These are phyloP conservation scores for Populus ilicifolia DNA, from an alignment of 345 rosid genomes.

Conservation along the genomic window DNA sequence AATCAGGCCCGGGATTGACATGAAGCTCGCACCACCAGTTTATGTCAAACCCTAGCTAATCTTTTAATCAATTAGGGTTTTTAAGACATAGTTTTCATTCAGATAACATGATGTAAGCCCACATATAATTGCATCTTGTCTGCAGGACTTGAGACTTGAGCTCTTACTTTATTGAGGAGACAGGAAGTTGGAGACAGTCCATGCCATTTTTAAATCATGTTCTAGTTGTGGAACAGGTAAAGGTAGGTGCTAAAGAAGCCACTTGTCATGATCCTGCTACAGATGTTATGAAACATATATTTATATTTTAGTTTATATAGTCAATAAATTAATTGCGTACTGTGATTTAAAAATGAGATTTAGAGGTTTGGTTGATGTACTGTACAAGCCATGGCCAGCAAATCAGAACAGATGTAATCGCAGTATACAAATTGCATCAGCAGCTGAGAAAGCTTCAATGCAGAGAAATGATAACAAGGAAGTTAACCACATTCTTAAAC, in stretches of 20 bases:
- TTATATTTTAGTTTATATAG: not conserved
- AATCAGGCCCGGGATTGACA: not conserved
- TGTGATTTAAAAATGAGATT: not conserved
- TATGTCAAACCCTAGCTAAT: slow-evolving; percentile 13
- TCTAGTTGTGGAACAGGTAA: slow-evolving; percentile 12
- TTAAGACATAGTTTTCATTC: not conserved
- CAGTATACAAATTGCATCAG: not conserved
- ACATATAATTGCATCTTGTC: not conserved
- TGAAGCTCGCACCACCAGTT: slow-evolving; percentile 7
- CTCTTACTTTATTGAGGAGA: slow-evolving; percentile 16
- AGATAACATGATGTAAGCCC: not conserved
- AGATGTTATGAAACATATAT: not conserved
- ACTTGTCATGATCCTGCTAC: slow-evolving; percentile 20
- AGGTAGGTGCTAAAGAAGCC: slow-evolving; percentile 22
- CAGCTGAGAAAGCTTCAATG: not conserved
- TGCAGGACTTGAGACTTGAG: slow-evolving; percentile 1
- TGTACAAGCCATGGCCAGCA: not conserved
- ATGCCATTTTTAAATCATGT: not conserved
- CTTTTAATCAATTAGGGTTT: not conserved
- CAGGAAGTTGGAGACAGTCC: slow-evolving; percentile 16
- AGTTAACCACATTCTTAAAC: too few species aligned
- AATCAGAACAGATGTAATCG: not conserved
- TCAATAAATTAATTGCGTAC: too few species aligned
- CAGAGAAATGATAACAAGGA: not conserved
- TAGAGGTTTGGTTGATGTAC: not conserved